Evolutionary conservation across 257 asterid genomes (phyloP).

Genomic region (Cordia subcordata): DNA sequence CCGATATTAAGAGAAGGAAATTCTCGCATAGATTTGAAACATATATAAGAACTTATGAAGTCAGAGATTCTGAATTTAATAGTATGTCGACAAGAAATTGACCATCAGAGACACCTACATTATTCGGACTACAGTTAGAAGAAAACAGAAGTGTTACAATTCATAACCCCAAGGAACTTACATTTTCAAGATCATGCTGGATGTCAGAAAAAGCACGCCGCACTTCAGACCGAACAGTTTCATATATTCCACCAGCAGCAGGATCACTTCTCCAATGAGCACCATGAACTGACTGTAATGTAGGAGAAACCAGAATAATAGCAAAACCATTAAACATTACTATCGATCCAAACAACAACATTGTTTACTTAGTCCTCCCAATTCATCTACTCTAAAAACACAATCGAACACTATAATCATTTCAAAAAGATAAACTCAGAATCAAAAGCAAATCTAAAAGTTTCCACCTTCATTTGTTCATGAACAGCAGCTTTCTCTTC

Average conservation of each 20-base stretch:
- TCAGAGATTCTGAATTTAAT: too few relatives aligned
- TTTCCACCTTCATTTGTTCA: slow-evolving; percentile 47
- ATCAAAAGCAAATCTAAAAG: not conserved
- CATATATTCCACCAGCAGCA: slow-evolving; percentile 33
- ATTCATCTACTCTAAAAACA: not conserved
- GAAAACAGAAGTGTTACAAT: not conserved
- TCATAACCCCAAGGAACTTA: slow-evolving; percentile 8
- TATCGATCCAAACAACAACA: too few relatives aligned
- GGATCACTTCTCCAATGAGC: slow-evolving; percentile 21
- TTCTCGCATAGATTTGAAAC: too few relatives aligned
- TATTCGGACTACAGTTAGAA: too few relatives aligned
- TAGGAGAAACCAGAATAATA: slow-evolving; percentile 1
- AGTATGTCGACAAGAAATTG: too few relatives aligned
- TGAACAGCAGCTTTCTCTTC: slow-evolving; percentile 69
- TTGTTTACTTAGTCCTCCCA: not conserved
- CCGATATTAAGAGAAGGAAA: too few relatives aligned
- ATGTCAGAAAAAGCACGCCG: slow-evolving; percentile 40
- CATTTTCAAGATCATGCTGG: slow-evolving; percentile 33
- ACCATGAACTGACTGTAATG: slow-evolving; percentile 21
- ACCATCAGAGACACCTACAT: too few relatives aligned
- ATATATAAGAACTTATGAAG: too few relatives aligned
- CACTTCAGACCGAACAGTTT: slow-evolving; percentile 37
- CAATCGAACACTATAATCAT: slow-evolving; percentile 8
- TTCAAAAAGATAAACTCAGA: not conserved
- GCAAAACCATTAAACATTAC: too few relatives aligned